Conservation (phyloP, 202 grass and related monocot genomes). For the Carex arenaria region DNA sequence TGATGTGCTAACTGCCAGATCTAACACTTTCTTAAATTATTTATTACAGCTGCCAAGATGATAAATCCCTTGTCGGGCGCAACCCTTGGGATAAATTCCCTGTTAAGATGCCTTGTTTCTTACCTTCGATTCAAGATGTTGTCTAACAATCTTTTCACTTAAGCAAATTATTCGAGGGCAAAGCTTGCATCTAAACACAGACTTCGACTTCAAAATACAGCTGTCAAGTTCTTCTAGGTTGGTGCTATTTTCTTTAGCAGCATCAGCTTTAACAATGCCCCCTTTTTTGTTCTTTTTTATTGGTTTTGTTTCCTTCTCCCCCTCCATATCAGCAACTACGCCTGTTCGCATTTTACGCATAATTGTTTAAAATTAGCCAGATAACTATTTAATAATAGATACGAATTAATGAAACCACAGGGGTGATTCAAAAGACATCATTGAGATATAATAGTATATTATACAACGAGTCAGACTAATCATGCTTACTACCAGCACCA, state of each 20-base stretch:
- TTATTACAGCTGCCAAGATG: neutral
- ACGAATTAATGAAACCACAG: neutral
- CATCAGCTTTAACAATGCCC: conserved; percentile 22
- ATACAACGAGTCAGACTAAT: neutral
- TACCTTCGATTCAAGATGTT: conserved; percentile 93
- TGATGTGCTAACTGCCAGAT: neutral
- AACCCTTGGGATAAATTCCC: neutral
- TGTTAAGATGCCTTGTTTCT: neutral
- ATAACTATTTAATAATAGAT: neutral
- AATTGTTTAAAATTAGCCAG: neutral
- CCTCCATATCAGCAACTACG: conserved; percentile 42
- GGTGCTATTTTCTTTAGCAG: conserved; percentile 27
- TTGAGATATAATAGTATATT: neutral
- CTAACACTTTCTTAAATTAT: neutral
- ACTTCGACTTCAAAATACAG: conserved; percentile 81
- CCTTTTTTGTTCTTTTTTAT: conserved; percentile 32
- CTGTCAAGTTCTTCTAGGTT: conserved; percentile 39
- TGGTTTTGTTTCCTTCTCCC: conserved; percentile 23
- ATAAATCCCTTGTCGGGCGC: neutral
- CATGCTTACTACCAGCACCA: neutral
- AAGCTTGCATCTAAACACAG: conserved; percentile 81
- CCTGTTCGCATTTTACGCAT: neutral
- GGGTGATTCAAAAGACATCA: neutral
- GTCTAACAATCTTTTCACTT: conserved; percentile 60
- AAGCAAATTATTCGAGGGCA: conserved; percentile 88